Evolutionary conservation across 495 filamentous ascomycete species (phyloP), one percentile per base, ranked within the genome.

Genomic region (Lasiosphaeria miniovina): DNA sequence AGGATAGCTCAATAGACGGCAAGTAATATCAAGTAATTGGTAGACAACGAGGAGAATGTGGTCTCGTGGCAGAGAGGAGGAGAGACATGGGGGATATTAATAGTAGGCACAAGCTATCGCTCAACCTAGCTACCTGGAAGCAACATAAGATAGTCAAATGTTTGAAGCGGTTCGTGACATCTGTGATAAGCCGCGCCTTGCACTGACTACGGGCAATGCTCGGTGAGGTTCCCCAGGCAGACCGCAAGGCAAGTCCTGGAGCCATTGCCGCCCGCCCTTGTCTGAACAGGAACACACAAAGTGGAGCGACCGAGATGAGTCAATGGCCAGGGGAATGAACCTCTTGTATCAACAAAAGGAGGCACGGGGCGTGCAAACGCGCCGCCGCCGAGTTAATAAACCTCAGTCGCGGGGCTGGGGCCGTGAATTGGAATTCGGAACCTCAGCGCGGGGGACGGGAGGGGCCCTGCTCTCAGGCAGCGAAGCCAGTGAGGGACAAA

Each of bases 161-260:
- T 11, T n/a, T n/a, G 43, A 46, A n/a, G 43, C 4, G 43, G 4
- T 46, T 46, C 43, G 12, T 46, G 43, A 46, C 38, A n/a, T 46
- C 11, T n/a, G 11, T n/a, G 43, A 46, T 46, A 46, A 46, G 43
- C 43, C 43, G 11, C 43, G 52, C 52, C 55, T 57, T 57, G n/a
- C 17, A 36, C 41, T 49, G 6, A 41, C 17, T 49, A 56, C 35
- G 36, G 57, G 59, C 57, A 40, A 45, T 52, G 50, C 60, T 63
- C 57, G 66, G 63, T 68, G 54, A 50, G 48, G 15, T 54, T 17
- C 17, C 24, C 54, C 38, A 66, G 63, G 66, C 66, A 64, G 55
- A 68, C 54, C 35, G 46, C 66, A 62, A 68, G 60, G 60, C 58
- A 54, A 59, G 62, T 36, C 14, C 32, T 49, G 24, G 34, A 11